These are phyloP conservation scores for Solanum tacnaense DNA, from an alignment of 257 asterid genomes.

Conservation along the genomic window DNA sequence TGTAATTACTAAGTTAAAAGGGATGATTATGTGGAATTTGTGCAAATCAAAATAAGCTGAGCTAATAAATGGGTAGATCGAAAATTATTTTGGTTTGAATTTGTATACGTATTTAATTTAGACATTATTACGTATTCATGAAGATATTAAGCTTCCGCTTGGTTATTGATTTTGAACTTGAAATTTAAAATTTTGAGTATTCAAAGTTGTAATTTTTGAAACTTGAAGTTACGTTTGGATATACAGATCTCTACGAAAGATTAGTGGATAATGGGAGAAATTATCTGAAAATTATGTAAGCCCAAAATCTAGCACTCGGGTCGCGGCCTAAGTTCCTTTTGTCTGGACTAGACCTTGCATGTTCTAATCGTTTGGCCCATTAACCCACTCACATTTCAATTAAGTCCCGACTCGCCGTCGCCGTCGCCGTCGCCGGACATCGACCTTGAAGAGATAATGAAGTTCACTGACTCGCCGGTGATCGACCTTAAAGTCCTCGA, in stretches of 20 bases:
- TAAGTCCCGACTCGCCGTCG: slow-evolving; percentile 9
- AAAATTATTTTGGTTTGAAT: no score
- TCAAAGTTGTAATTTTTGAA: no score
- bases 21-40: not conserved
- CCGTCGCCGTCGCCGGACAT: slow-evolving; percentile 49
- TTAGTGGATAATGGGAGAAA: no score
- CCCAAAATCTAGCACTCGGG: not conserved
- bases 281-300: not conserved
- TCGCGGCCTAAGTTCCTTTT: not conserved
- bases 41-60: not conserved
- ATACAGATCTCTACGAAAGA: no score
- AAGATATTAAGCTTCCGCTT: no score
- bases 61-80: no score
- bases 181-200: no score
- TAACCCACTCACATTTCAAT: not conserved
- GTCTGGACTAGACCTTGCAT: not conserved
- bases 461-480: slow-evolving; percentile 81
- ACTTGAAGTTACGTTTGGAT: no score
- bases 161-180: no score
- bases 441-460: slow-evolving; percentile 42
- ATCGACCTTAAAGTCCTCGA: slow-evolving; percentile 52
- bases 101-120: no score
- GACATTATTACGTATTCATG: no score
- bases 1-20: no score
- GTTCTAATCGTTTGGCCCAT: not conserved